A percentile compares a stretch with the other conserved stretches of the same genome.
These are phyloP conservation scores for Aurifilum marmelostoma DNA, from an alignment of 2,329 filamentous ascomycete genomes.

Conservation along the genomic window DNA sequence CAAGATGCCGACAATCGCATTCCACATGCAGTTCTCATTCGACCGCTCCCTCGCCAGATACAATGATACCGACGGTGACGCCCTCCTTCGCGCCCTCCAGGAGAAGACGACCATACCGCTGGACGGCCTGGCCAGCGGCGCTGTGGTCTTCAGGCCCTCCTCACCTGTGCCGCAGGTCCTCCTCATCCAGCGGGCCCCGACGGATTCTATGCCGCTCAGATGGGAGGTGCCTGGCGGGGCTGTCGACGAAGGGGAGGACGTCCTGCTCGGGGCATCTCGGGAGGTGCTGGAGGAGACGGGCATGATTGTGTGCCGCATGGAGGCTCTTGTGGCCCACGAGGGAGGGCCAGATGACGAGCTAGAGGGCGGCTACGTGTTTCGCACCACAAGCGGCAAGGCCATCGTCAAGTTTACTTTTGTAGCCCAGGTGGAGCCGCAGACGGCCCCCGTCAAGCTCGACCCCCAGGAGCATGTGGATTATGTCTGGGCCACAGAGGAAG, in stretches of 20 bases:
- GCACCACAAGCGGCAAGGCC: slow-evolving; percentile 32
- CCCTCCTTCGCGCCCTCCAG: slow-evolving; percentile 32
- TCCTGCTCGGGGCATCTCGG: slow-evolving; percentile 43
- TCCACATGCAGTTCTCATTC: slow-evolving; percentile 31
- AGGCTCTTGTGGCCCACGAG: slow-evolving; percentile 22
- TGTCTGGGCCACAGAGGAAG: slow-evolving; percentile 42
- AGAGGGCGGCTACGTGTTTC: slow-evolving; percentile 32
- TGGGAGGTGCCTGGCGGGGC: slow-evolving; percentile 50
- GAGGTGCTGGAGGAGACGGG: slow-evolving; percentile 50
- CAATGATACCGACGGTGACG: slow-evolving; percentile 28
- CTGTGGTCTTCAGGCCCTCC: slow-evolving; percentile 36
- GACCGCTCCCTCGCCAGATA: slow-evolving; percentile 31
- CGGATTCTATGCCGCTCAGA: slow-evolving; percentile 43
- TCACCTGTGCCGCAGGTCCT: slow-evolving; percentile 35
- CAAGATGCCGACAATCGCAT: background rate
- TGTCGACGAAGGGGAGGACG: slow-evolving; percentile 42
- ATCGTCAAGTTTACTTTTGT: slow-evolving; percentile 37
- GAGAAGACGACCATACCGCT: slow-evolving; percentile 15
- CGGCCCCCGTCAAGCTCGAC: slow-evolving; percentile 35
- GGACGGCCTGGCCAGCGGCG: slow-evolving; percentile 34
- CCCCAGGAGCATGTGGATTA: slow-evolving; percentile 40
- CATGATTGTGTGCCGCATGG: slow-evolving; percentile 37
- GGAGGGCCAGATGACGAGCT: slow-evolving; percentile 23
- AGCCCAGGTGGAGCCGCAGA: slow-evolving; percentile 31
- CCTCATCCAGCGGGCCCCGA: slow-evolving; percentile 44